phyloP scores from a whole-genome alignment of 768 basidiomycete genomes.

The Crucibulum laeve region DNA sequence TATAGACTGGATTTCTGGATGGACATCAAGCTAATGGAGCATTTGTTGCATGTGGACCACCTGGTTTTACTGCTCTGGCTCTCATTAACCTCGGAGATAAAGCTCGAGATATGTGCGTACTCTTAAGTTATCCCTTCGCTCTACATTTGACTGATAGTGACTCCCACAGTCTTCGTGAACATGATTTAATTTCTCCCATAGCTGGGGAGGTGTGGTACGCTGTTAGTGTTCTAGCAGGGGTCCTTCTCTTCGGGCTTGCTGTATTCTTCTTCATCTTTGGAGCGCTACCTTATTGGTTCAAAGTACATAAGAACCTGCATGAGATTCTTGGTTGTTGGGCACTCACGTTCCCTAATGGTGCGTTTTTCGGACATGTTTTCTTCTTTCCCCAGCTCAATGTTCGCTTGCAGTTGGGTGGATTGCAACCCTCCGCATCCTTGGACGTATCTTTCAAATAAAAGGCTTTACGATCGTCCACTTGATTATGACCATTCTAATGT shows the following conservation, averaged over 20 bases:
- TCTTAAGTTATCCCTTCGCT: too few relatives aligned
- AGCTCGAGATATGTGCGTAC: conserved; percentile 30
- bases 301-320: conserved; percentile 38
- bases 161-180: conserved; percentile 21
- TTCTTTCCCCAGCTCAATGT: neutral
- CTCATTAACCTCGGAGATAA: conserved; percentile 38
- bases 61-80: conserved; percentile 45
- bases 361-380: conserved; percentile 2
- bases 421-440: conserved; percentile 32
- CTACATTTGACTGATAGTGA: neutral
- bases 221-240: conserved; percentile 27
- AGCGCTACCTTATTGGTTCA: conserved; percentile 43
- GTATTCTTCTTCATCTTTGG: conserved; percentile 44
- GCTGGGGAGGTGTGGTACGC: conserved; percentile 45
- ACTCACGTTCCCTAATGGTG: conserved; percentile 41
- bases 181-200: conserved; percentile 27
- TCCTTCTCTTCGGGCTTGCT: conserved; percentile 42
- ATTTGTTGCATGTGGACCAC: conserved; percentile 44
- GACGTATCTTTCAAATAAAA: conserved; percentile 33
- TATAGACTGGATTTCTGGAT: conserved; percentile 40
- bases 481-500: conserved; percentile 36
- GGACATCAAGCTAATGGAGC: conserved; percentile 46
- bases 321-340: conserved; percentile 50
- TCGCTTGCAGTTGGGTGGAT: conserved; percentile 37
- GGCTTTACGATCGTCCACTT: conserved; percentile 35